Evolutionary conservation across 2,329 filamentous ascomycete genomes (phyloP), one percentile per base, ranked within the genome.

Genomic region (Fusarium veterinarium): DNA sequence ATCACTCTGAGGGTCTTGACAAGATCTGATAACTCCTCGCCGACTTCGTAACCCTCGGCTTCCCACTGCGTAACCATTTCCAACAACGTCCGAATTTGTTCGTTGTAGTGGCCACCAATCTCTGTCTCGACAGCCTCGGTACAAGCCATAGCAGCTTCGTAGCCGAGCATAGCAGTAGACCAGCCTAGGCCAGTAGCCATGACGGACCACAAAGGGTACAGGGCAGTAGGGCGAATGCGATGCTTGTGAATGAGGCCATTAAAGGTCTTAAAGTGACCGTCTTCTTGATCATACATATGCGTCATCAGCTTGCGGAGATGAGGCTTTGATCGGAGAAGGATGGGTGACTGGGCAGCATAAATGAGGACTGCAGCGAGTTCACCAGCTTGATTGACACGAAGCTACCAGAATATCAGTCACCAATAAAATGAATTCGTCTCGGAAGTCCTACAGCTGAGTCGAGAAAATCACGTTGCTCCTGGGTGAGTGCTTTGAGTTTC

Each of bases 221-320:
- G 92, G 17, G 92, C 93, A 1, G 96, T 98, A 0, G 96, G 96
- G 0, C 96, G 93, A 57, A 99, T 91, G 63, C 95, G 94, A 82
- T 98, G 96, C 78, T 91, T 92, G 23, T 93, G 91, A 8, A 98
- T 86, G 31, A 98, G 88, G 6, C 86, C 78, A 82, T 97, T 97
- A 88, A 98, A 99, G 40, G 91, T 96, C 8, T 85, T 83, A 76
- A 98, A 91, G 82, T 99, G 96, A 13, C 91, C 92, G 17, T 90
- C 94, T 86, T 99, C 96, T 81, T 99, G 96, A 78, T 96, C 94
- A 86, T 97, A 95, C 96, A 99, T 99, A 87, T 98, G 96, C 77
- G 91, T 90, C 94, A 99, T 97, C 37, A 98, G 85, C 1, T 94
- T 92, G 11, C 94, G 92, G 23, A 99, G 91, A 80, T 97, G 93